Conservation (phyloP, 2,329 filamentous ascomycete species). For the Mycosphaerelloides madeirae region DNA sequence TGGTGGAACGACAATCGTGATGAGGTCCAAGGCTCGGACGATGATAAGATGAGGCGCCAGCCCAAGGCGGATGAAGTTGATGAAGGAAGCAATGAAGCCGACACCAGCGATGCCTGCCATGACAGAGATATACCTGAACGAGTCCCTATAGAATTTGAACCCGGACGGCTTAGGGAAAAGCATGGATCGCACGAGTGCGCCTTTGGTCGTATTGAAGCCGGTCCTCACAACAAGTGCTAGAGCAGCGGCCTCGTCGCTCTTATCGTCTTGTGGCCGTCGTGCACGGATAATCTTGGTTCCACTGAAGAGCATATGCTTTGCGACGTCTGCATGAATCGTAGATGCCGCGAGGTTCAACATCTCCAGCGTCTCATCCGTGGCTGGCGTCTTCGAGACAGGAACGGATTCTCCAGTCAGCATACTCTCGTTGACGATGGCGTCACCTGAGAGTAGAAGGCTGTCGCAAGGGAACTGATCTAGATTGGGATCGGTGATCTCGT, state of each 20-base stretch:
- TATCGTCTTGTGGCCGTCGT: conserved; percentile 77
- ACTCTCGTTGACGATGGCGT: conserved; percentile 98
- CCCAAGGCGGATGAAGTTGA: conserved; percentile 84
- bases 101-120: conserved; percentile 83
- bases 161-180: conserved; percentile 96
- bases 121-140: conserved; percentile 94
- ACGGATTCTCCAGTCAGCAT: conserved; percentile 98
- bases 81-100: conserved; percentile 83
- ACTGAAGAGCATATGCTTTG: conserved; percentile 85
- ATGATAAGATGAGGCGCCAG: conserved; percentile 88
- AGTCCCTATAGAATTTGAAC: conserved; percentile 98
- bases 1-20: conserved; percentile 95
- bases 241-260: conserved; percentile 82
- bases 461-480: conserved; percentile 86
- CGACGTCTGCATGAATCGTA: conserved; percentile 75
- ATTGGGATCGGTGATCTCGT: conserved; percentile 91
- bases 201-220: conserved; percentile 96
- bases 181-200: conserved; percentile 93
- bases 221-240: conserved; percentile 89
- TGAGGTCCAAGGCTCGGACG: conserved; percentile 85
- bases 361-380: conserved; percentile 72
- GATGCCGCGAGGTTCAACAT: conserved; percentile 73
- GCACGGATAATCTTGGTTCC: conserved; percentile 94
- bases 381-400: conserved; percentile 86
- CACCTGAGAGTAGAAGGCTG: conserved; percentile 82